Percentiles rank a stretch among this genome's conserved stretches.
phyloP scores from a whole-genome alignment of 2,329 filamentous ascomycete species.

The Epichloe amarillans region DNA sequence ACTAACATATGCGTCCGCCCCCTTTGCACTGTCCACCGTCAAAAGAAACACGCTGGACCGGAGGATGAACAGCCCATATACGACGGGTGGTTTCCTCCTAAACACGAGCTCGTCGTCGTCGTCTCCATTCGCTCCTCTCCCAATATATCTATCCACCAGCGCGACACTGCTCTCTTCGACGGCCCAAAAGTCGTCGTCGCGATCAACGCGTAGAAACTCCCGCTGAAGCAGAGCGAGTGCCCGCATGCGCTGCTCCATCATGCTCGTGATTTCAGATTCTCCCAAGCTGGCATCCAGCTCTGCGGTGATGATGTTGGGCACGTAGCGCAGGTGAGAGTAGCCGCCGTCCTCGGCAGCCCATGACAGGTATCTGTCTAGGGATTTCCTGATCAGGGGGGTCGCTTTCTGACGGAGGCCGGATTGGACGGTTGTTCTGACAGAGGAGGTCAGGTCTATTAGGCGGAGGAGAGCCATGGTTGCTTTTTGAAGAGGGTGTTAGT shows the following conservation, averaged over 20 bases:
- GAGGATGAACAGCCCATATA: slow-evolving; percentile 31
- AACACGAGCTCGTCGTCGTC: slow-evolving; percentile 9
- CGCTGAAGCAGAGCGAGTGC: slow-evolving; percentile 23
- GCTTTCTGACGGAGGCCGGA: slow-evolving; percentile 20
- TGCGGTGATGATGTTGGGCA: slow-evolving; percentile 27
- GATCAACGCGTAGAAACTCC: slow-evolving; percentile 19
- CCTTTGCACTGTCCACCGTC: slow-evolving; percentile 25
- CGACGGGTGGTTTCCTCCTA: slow-evolving; percentile 23
- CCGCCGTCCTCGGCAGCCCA: slow-evolving; percentile 30
- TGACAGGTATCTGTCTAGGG: slow-evolving; percentile 21
- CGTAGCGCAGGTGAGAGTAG: slow-evolving; percentile 19
- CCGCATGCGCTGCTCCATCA: slow-evolving; percentile 23
- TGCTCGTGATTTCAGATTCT: slow-evolving; percentile 19
- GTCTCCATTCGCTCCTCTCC: background rate
- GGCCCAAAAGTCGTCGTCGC: slow-evolving; percentile 19
- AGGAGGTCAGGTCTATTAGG: slow-evolving; percentile 26
- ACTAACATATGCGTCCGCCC: slow-evolving; percentile 23
- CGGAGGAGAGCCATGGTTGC: slow-evolving; percentile 26
- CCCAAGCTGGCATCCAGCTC: slow-evolving; percentile 19
- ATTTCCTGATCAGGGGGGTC: slow-evolving; percentile 21
- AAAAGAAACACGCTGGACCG: slow-evolving; percentile 26
- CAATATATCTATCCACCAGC: slow-evolving; percentile 6
- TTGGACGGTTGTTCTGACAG: slow-evolving; percentile 22
- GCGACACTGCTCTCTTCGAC: background rate
- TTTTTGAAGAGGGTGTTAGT: slow-evolving; percentile 7